Evolutionary conservation across 2,329 filamentous ascomycete genomes (phyloP).

Genomic region (Aspergillus uvarum): DNA sequence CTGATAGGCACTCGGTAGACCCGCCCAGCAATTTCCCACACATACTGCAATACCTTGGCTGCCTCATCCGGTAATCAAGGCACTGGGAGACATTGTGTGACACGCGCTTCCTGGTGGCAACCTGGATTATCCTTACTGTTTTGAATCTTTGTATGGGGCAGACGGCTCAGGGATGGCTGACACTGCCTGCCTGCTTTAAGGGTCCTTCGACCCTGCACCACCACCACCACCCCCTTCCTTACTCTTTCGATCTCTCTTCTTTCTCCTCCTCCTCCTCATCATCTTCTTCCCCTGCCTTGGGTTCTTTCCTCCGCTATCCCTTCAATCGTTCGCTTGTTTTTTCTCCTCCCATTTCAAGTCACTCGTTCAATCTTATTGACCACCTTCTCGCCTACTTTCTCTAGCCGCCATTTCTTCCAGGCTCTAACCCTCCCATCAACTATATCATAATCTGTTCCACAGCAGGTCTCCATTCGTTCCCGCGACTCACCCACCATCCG

Average conservation of each 20-base stretch:
- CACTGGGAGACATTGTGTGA: background rate
- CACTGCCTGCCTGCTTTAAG: slow-evolving; percentile 8
- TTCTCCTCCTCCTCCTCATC: background rate
- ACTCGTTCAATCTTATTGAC: slow-evolving; percentile 18
- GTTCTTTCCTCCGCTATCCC: slow-evolving; percentile 8
- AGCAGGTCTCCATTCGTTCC: background rate
- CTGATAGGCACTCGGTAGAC: background rate
- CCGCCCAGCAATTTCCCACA: slow-evolving; percentile 3
- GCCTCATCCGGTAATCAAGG: background rate
- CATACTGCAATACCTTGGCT: background rate
- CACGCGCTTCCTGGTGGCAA: background rate
- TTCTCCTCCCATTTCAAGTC: slow-evolving; percentile 15
- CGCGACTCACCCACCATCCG: background rate
- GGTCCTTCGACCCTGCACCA: background rate
- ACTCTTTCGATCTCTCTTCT: slow-evolving; percentile 3
- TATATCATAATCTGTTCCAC: slow-evolving; percentile 3
- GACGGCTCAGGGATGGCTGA: background rate
- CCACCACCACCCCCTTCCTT: background rate
- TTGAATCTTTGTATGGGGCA: background rate
- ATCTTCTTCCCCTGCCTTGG: background rate
- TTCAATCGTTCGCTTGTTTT: slow-evolving; percentile 12
- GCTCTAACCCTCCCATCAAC: background rate
- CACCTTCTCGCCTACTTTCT: slow-evolving; percentile 13
- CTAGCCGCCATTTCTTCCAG: background rate
- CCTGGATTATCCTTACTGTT: background rate